A percentile compares a stretch with the other conserved stretches of the same genome.
These are phyloP conservation scores for Linaria vulgaris DNA, from an alignment of 257 asterid genomes.

Conservation along the genomic window DNA sequence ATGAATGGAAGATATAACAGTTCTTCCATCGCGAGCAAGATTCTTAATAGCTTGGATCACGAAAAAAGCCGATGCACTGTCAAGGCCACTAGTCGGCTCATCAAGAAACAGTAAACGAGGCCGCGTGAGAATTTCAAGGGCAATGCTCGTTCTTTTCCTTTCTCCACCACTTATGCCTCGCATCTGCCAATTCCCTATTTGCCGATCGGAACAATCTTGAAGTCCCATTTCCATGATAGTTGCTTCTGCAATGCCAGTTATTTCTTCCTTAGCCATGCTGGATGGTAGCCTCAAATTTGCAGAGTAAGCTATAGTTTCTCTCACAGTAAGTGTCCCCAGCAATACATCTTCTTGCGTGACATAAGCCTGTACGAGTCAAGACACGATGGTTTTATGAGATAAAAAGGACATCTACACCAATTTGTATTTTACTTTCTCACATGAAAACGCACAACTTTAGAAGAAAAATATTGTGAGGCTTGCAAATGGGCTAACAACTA, in stretches of 20 bases:
- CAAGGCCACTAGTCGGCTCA: conserved; percentile 95
- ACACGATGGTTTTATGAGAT: not conserved
- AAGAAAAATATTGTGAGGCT: too few species aligned
- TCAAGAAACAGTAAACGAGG: conserved; percentile 88
- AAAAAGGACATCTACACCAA: too few species aligned
- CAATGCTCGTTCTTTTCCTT: conserved; percentile 85
- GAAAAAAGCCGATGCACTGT: conserved; percentile 92
- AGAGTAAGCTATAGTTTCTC: conserved; percentile 82
- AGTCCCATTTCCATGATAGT: conserved; percentile 89
- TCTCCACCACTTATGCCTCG: conserved; percentile 97
- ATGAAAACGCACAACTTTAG: not conserved
- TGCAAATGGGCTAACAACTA: too few species aligned
- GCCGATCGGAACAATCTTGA: conserved; percentile 76
- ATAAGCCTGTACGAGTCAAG: conserved; percentile 61
- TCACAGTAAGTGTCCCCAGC: conserved; percentile 79
- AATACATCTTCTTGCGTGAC: conserved; percentile 93
- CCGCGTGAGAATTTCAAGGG: conserved; percentile 76
- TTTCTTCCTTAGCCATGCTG: conserved; percentile 46
- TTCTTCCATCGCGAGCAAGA: conserved; percentile 87
- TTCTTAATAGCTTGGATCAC: conserved; percentile 82
- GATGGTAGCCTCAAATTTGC: conserved; percentile 85
- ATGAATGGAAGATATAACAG: conserved; percentile 88
- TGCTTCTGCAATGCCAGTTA: conserved; percentile 59
- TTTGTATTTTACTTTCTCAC: too few species aligned
- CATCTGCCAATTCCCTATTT: conserved; percentile 79